Percentiles rank a stretch among this genome's conserved stretches.
phyloP scores from a whole-genome alignment of 768 basidiomycete genomes.

The Lactifluus echinatus region DNA sequence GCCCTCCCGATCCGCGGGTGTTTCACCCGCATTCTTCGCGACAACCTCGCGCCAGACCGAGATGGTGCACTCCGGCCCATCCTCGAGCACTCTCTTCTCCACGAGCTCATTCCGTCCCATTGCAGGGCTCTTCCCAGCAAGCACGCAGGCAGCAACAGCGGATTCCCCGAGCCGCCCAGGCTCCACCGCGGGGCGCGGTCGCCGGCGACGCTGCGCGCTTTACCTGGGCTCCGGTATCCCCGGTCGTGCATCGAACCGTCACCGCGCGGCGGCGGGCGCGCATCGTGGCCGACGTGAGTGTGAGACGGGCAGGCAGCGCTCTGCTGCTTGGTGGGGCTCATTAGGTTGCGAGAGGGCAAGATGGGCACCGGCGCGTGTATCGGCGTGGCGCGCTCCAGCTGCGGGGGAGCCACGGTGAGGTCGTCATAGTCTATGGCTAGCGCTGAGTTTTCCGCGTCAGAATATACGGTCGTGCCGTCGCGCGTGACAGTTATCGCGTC shows the following conservation, averaged over 20 bases:
- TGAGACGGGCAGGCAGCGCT: conserved; percentile 15
- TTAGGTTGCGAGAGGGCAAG: background rate
- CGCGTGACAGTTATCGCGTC: conserved; percentile 29
- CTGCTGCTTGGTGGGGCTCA: background rate
- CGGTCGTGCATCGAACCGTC: background rate
- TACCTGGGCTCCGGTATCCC: background rate
- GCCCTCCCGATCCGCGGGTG: background rate
- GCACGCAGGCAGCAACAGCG: too few species aligned
- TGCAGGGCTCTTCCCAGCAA: conserved; percentile 15
- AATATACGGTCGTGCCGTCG: conserved; percentile 16
- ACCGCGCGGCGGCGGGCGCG: background rate
- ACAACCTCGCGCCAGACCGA: conserved; percentile 31
- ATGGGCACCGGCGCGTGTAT: background rate
- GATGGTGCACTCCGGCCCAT: conserved; percentile 30
- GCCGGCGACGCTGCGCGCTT: conserved; percentile 18
- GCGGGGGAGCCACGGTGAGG: conserved; percentile 14
- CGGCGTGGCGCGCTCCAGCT: background rate
- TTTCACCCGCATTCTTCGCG: conserved; percentile 25
- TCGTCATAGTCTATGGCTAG: conserved; percentile 19
- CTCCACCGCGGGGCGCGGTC: conserved; percentile 3
- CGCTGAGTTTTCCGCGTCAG: conserved; percentile 12
- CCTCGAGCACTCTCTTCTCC: conserved; percentile 28
- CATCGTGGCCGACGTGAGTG: conserved; percentile 6
- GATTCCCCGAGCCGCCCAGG: background rate
- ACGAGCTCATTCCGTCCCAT: conserved; percentile 26